Base-by-base conservation (phyloP, 352 stramenopile species). In the Phytophthora nicotianae region DNA sequence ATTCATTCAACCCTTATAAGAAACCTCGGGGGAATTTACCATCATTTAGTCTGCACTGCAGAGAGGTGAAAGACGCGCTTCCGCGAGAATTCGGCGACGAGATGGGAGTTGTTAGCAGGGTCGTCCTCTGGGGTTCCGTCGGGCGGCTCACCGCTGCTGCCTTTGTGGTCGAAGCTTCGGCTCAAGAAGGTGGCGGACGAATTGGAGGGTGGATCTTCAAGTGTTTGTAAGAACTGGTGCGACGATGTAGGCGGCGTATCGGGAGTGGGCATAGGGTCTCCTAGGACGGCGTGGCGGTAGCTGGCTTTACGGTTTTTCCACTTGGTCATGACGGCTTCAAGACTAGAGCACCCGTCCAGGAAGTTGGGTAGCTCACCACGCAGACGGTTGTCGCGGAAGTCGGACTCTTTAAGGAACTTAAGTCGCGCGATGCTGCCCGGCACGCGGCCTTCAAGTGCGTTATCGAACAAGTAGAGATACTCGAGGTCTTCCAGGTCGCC, bases 381-480 rank as follows among this genome's bases (percentile, higher is more conserved):
- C 51, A 93, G 60, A 0, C 81, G 79, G 47, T 93, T 93, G 70
- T 91, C 85, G 5, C 85, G 81, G 46, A 94, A 91, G 62, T 92
- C 81, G 0, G 77, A 88, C 56, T 91, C 81, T 46, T 89, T 89
- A 11, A 93, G 76, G 70, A 88, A 92, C 42, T 91, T 90, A 26
- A 93, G 74, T 10, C 81, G 71, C 32, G 81, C 77, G 41, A 93
- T 79, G 32, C 77, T 85, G 2, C 73, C 83, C 0, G 85, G 85
- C 27, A 93, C 80, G 19, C 68, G 62, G 4, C 85, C 85, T 68
- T 91, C 84, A 16, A 93, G 68, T 11, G 67, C 68, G 32, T 96
- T 96, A 73, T 94, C 87, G 60, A 96, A 96, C 24, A 96, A 70
- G 65, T 96, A 96, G 27, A 94, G 67, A 59, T 91, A 91, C 63